Base-by-base conservation (phyloP, 768 basidiomycete genomes). In the Psilocybe tampanensis region DNA sequence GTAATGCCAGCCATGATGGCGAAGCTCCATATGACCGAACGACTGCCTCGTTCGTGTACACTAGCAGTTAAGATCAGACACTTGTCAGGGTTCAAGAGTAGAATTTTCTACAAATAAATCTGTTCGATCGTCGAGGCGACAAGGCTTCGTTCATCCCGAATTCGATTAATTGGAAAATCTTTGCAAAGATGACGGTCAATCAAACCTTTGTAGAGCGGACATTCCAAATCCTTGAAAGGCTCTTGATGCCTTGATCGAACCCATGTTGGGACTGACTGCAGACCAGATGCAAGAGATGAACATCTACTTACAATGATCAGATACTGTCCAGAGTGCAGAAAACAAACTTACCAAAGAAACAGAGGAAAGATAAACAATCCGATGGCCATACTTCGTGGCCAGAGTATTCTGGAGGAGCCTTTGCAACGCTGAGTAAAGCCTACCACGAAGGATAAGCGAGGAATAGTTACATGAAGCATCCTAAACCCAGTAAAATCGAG, bases 141-240 rank as follows among this genome's bases (percentile, higher is more conserved):
- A 29, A 78, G 59, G 50, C 76, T 78, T 39, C 18, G n/a, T 19
- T 11, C 13, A 52, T 52, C n/a, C n/a, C n/a, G 29, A n/a, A 29
- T 32, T n/a, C n/a, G n/a, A 33, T 39, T 15, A 43, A 13, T 42
- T 11, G 22, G 13, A 24, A 8, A 22, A 18, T 39, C n/a, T 17
- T 22, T 23, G 34, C n/a, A 2, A n/a, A 4, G n/a, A 36, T n/a
- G 3, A 21, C n/a, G n/a, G 43, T 9, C n/a, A 3, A 33, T 4
- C 11, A 39, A 39, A 75, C 76, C 75, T 75, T 64, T 78, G 76
- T 50, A 76, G 52, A 8, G 74, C 74, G 1, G 75, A 77, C 76
- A 76, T 78, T 29, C 76, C 78, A 61, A 78, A 74, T 4, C 78
- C 78, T 64, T 79, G 78, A 63, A 80, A 79, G 11, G 76, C 69